Evolutionary conservation across 2,329 filamentous ascomycete species (phyloP), one percentile per base, ranked within the genome.

Genomic region (Stemphylium beticola): DNA sequence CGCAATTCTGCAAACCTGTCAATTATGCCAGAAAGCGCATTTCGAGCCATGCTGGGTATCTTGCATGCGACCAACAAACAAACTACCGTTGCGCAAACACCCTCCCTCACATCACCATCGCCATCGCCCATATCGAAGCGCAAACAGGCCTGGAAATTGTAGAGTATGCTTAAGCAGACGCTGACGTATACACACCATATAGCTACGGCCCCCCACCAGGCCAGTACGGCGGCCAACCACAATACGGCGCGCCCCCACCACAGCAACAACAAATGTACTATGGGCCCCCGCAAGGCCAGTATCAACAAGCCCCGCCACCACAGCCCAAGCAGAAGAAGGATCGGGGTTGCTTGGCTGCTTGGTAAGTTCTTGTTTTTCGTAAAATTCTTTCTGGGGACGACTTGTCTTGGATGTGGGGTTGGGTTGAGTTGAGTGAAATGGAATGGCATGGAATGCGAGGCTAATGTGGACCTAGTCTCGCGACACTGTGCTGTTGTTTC

Each of bases 401-500:
- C n/a, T n/a, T n/a, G n/a, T n/a, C n/a, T 22, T 22, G 22, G 22
- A 24, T 24, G 22, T 7, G 22, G 22, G 22, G n/a, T n/a, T n/a
- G n/a, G n/a, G n/a, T n/a, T n/a, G n/a, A n/a, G n/a, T n/a, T n/a
- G n/a, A n/a, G n/a, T n/a, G n/a, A n/a, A n/a, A n/a, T n/a, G n/a
- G n/a, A n/a, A n/a, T n/a, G n/a, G 3, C 6, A 5, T 24, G 22
- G 22, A 24, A 24, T 31, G 12, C 6, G 17, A 17, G 2, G 44
- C 55, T 63, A 48, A 65, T 42, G 17, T 5, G 26, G 22, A 4
- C 40, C 15, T 14, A 71, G 71, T 61, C 40, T 74, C 42, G 72
- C 72, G 3, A 63, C 66, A 4, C 57, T 87, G 33, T 87, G 85
- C 76, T 88, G 85, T 71, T 87, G 85, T 67, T 87, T 85, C 73